Evolutionary conservation across 208 protist species (phyloP), one percentile per base, ranked within the genome.

Genomic region (Trypanosoma lewisi): DNA sequence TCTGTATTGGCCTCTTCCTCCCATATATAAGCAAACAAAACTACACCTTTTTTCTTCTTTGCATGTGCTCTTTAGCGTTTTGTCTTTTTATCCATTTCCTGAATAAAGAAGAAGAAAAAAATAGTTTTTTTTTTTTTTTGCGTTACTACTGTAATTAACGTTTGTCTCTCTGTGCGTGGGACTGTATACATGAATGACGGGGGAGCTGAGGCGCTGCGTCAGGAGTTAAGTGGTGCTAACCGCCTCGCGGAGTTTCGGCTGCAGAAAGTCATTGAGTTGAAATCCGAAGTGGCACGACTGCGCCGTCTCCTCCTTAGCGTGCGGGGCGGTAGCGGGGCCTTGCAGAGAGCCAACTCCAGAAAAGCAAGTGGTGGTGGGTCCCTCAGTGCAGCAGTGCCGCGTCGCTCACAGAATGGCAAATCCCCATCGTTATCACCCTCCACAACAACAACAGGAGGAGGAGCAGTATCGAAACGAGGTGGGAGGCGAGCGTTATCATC

Each of bases 231-330:
- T 21, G 63, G 63, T n/a, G 63, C 62, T 5, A 57, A 51, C 1
- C 31, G 28, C 14, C 62, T 67, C 17, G 51, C 70, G 8, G 61
- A 75, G 34, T 63, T 70, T 23, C 60, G 70, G 0, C 36, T 75
- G 42, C 62, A 62, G 33, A 55, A 52, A 39, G 50, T 75, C 50
- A 61, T 64, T 14, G 70, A 69, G 33, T 48, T 67, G 25, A 34
- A 56, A 19, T 59, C 50, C 36, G 63, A 70, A 44, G 23, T 70
- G 2, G n/a, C 44, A 12, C 63, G 52, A 5, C 23, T 62, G 63
- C 63, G 52, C 23, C 42, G 54, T 33, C 34, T 70, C 16, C 42
- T 70, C 6, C 34, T 55, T 31, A 56, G 31, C 7, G 33, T 62
- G 52, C 45, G 45, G 30, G 63, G 54, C 4, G 63, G 63, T 6